A percentile compares a stretch with the other conserved stretches of the same genome.
Conservation (phyloP, 202 grass and related monocot genomes). For the Carex arenaria region DNA sequence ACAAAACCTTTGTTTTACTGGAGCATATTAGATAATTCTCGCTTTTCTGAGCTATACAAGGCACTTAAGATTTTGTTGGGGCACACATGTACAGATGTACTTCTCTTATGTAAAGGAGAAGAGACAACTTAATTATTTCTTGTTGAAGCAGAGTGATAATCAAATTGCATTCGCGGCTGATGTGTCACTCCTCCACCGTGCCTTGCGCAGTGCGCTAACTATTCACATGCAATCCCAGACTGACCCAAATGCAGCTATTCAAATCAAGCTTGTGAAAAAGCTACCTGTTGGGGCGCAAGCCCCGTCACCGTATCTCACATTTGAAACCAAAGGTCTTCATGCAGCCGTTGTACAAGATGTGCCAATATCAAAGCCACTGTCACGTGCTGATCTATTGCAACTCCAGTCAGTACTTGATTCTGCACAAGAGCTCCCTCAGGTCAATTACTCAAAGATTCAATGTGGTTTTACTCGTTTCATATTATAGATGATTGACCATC, state of each 20-base stretch:
- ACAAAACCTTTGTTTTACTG: not conserved
- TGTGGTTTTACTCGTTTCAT: not conserved
- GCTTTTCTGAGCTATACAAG: not conserved
- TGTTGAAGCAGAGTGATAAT: conserved; percentile 15
- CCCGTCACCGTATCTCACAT: conserved; percentile 68
- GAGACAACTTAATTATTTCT: not conserved
- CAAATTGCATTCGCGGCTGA: conserved; percentile 65
- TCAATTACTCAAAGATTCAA: conserved; percentile 9
- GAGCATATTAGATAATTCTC: not conserved
- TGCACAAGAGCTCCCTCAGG: conserved; percentile 86
- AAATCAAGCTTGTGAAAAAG: conserved; percentile 93
- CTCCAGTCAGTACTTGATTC: conserved; percentile 68
- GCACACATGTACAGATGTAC: not conserved
- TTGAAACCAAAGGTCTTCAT: conserved; percentile 82
- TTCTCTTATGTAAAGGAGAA: not conserved
- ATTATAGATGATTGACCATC: not conserved
- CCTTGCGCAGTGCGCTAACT: conserved; percentile 75
- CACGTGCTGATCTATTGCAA: conserved; percentile 51
- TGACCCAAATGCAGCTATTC: conserved; percentile 53
- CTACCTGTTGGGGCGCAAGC: conserved; percentile 49
- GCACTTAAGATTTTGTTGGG: not conserved
- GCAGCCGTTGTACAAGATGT: conserved; percentile 95
- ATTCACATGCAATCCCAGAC: conserved; percentile 61
- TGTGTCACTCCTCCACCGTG: conserved; percentile 69
- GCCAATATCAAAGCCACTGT: conserved; percentile 83